Conservation (phyloP, 2,329 filamentous ascomycete genomes). For the Lasiodiplodia sp. region DNA sequence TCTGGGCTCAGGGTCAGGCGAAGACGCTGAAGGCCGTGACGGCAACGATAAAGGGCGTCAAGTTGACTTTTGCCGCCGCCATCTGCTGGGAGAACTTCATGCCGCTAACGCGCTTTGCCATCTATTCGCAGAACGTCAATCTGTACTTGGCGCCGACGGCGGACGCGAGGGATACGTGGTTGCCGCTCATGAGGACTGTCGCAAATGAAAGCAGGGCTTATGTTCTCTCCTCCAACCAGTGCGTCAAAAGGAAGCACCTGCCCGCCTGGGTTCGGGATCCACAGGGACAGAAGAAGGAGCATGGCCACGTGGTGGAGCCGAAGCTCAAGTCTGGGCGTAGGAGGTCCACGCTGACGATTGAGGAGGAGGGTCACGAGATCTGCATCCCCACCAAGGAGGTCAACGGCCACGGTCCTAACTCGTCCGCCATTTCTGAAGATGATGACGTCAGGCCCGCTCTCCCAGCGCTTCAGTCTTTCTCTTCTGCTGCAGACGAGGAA, state of each 20-base stretch:
- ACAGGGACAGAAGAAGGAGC: conserved; percentile 24
- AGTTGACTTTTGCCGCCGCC: conserved; percentile 80
- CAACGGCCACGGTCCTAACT: conserved; percentile 11
- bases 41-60: conserved; percentile 79
- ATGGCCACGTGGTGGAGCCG: conserved; percentile 28
- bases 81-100: conserved; percentile 99
- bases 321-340: conserved; percentile 38
- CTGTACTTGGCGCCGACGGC: conserved; percentile 91
- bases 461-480: not conserved
- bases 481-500: conserved; percentile 41
- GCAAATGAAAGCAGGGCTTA: conserved; percentile 84
- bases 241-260: conserved; percentile 66
- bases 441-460: not conserved
- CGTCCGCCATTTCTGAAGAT: conserved; percentile 19
- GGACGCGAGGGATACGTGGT: conserved; percentile 83
- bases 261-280: conserved; percentile 61
- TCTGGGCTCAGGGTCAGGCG: conserved; percentile 88
- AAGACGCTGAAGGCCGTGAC: conserved; percentile 80
- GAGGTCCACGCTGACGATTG: conserved; percentile 51
- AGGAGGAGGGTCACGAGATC: conserved; percentile 57
- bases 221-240: conserved; percentile 87
- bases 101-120: conserved; percentile 81
- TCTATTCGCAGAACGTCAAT: conserved; percentile 92
- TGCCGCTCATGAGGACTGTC: conserved; percentile 80
- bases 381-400: conserved; percentile 47